Conservation (phyloP, 768 basidiomycete genomes). For the Russula lepida region DNA sequence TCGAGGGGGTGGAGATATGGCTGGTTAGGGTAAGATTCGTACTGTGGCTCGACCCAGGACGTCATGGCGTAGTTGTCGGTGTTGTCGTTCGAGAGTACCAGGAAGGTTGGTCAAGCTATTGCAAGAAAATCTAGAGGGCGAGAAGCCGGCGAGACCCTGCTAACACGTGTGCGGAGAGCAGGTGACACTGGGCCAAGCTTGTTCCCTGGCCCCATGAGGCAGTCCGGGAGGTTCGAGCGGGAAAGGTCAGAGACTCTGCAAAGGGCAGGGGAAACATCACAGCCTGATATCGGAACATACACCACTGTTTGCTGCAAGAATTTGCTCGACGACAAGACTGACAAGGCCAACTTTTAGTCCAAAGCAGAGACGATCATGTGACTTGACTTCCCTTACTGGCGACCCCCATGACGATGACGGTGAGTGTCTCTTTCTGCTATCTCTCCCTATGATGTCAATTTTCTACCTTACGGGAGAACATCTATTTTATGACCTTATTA, state of each 20-base stretch:
- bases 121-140: neutral
- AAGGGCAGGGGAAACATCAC: neutral
- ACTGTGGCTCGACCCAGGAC: constrained; percentile 10
- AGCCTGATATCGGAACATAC: neutral
- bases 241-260: neutral
- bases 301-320: neutral
- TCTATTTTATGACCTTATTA: constrained; percentile 1
- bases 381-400: neutral
- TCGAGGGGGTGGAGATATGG: neutral
- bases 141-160: neutral
- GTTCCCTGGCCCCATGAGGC: constrained; percentile 16
- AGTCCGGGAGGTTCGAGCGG: neutral
- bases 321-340: neutral
- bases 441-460: constrained; percentile 5
- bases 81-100: neutral
- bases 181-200: constrained; percentile 3
- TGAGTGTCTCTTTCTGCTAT: neutral
- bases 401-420: neutral
- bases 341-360: neutral
- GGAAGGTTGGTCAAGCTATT: constrained; percentile 1
- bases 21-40: neutral
- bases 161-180: constrained; percentile 17
- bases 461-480: neutral
- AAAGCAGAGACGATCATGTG: neutral
- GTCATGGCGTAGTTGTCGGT: neutral